Percentiles rank a stretch among this genome's conserved stretches.
Evolutionary conservation across 495 filamentous ascomycete genomes (phyloP).

Genomic region (Trichodelitschia bisporula): DNA sequence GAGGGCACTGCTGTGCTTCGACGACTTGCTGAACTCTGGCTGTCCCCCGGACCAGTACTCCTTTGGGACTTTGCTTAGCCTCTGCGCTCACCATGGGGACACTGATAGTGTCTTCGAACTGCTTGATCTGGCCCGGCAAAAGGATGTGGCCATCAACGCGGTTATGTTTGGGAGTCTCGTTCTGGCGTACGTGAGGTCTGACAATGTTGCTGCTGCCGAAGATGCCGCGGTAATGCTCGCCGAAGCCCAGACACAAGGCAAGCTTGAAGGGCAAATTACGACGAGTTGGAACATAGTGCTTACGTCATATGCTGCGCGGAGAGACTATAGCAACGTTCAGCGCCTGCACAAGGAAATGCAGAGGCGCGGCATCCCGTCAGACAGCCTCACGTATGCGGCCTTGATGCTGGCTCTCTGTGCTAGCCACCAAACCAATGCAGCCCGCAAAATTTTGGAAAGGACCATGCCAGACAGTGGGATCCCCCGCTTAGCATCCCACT

Average conservation of each 20-base stretch:
- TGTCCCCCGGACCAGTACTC: conserved; percentile 29
- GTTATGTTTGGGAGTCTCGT: conserved; percentile 37
- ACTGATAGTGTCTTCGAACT: conserved; percentile 34
- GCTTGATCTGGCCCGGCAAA: conserved; percentile 20
- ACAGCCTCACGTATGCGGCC: conserved; percentile 46
- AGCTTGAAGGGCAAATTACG: conserved; percentile 10
- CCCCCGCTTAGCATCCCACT: conserved; percentile 37
- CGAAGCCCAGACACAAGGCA: conserved; percentile 13
- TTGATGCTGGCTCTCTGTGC: conserved; percentile 40
- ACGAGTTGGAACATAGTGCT: conserved; percentile 54
- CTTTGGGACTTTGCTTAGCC: conserved; percentile 42
- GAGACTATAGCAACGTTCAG: conserved; percentile 33
- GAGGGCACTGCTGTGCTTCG: conserved; percentile 30
- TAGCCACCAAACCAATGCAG: conserved; percentile 32
- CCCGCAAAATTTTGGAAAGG: conserved; percentile 31
- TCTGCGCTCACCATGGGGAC: conserved; percentile 46
- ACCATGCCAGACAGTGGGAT: conserved; percentile 30
- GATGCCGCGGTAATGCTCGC: conserved; percentile 13
- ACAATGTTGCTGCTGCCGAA: conserved; percentile 2
- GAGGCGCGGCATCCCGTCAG: conserved; percentile 24
- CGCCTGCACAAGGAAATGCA: conserved; percentile 37
- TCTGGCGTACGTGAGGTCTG: conserved; percentile 31
- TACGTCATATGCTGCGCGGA: conserved; percentile 33
- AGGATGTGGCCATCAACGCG: not conserved
- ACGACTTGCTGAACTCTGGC: conserved; percentile 17